These are phyloP conservation scores for Urostyla sp. DNA, from an alignment of 73 alveolate genomes.

Conservation along the genomic window DNA sequence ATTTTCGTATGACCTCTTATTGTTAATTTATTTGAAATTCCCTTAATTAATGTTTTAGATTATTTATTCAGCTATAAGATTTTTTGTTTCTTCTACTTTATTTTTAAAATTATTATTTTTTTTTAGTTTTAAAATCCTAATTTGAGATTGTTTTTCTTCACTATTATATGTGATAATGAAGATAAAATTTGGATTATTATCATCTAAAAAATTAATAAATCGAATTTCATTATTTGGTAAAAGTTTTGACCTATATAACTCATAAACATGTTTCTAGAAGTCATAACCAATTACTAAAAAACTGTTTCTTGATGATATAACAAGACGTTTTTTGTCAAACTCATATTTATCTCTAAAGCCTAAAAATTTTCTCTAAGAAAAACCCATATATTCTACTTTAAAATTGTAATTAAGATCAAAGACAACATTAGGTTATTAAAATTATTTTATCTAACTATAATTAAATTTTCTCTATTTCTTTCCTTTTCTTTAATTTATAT, in stretches of 20 bases:
- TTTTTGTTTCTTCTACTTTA: neutral
- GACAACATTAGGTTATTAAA: constrained; percentile 3
- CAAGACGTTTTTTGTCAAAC: constrained; percentile 9
- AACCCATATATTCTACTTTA: neutral
- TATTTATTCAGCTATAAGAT: neutral
- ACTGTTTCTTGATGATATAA: neutral
- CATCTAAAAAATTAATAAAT: neutral
- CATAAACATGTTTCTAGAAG: neutral
- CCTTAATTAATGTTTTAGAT: neutral
- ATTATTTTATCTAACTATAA: no score
- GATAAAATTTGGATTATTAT: constrained; percentile 10
- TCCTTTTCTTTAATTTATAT: no score
- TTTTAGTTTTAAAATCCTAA: constrained; percentile 1
- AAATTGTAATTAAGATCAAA: neutral
- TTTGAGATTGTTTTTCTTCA: neutral
- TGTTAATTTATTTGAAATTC: constrained; percentile 16
- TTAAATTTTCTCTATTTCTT: no score
- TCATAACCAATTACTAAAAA: constrained; percentile 25
- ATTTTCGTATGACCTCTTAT: constrained; percentile 33
- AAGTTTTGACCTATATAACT: neutral
- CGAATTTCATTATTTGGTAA: neutral
- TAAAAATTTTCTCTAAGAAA: constrained; percentile 19
- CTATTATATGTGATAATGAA: constrained; percentile 14
- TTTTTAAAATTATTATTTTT: neutral
- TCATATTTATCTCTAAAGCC: constrained; percentile 39